Conservation (phyloP, 2,329 filamentous ascomycete genomes). For the Cadophora gregata region DNA sequence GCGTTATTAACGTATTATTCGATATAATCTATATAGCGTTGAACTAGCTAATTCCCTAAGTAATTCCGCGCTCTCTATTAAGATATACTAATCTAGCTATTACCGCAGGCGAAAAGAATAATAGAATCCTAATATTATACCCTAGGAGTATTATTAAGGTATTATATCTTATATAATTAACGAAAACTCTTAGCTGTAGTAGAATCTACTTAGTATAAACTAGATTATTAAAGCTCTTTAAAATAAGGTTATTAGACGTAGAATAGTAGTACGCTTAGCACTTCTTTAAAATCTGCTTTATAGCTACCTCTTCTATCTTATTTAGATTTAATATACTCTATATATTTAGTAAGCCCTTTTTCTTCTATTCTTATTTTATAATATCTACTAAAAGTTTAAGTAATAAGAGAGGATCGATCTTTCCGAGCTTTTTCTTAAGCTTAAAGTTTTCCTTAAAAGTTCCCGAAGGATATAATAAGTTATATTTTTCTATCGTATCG, state of each 20-base stretch:
- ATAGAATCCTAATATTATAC: constrained; percentile 73
- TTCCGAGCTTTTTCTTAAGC: constrained; percentile 78
- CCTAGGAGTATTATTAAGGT: constrained; percentile 79
- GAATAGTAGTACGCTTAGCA: constrained; percentile 97
- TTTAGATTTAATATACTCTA: constrained; percentile 83
- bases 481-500: constrained; percentile 94
- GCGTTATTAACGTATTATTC: constrained; percentile 92
- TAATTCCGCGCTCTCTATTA: constrained; percentile 85
- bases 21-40: constrained; percentile 85
- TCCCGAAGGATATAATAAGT: constrained; percentile 92
- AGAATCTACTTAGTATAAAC: constrained; percentile 85
- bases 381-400: constrained; percentile 51
- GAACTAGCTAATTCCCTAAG: constrained; percentile 66
- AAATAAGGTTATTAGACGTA: constrained; percentile 79
- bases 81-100: constrained; percentile 89
- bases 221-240: constrained; percentile 79
- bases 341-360: constrained; percentile 48
- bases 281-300: constrained; percentile 79
- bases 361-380: constrained; percentile 41
- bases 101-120: constrained; percentile 86
- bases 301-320: constrained; percentile 85
- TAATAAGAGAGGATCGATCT: constrained; percentile 73
- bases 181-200: constrained; percentile 84
- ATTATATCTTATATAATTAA: constrained; percentile 82
- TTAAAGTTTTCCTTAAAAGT: constrained; percentile 85